These are phyloP conservation scores for Mycena albidolilacea DNA, from an alignment of 768 basidiomycete genomes.

Conservation along the genomic window DNA sequence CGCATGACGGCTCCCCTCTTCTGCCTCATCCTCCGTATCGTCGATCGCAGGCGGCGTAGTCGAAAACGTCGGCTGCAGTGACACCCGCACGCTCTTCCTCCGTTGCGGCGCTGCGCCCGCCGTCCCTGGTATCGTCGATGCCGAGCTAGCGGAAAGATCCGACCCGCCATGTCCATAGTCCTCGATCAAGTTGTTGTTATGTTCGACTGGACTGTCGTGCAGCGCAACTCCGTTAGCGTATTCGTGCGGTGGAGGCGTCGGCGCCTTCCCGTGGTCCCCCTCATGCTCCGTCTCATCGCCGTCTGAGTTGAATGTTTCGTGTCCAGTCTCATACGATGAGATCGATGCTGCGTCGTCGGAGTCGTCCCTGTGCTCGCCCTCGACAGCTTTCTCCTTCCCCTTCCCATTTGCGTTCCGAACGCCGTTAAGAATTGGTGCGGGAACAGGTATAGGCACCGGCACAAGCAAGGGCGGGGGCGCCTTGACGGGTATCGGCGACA, in stretches of 20 bases:
- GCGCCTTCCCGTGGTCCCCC: conserved; percentile 24
- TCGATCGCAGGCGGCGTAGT: conserved; percentile 72
- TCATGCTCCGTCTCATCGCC: conserved; percentile 43
- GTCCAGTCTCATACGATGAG: conserved; percentile 78
- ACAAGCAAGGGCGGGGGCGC: conserved; percentile 47
- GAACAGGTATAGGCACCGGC: conserved; percentile 33
- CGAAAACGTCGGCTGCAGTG: conserved; percentile 83
- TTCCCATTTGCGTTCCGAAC: conserved; percentile 37
- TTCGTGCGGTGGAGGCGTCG: conserved; percentile 39
- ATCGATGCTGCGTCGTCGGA: conserved; percentile 64
- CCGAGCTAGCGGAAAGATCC: conserved; percentile 36
- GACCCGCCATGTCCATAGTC: conserved; percentile 37
- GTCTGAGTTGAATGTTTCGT: conserved; percentile 64
- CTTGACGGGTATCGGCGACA: conserved; percentile 11
- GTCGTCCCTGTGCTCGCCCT: conserved; percentile 31
- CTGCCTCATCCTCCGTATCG: conserved; percentile 64
- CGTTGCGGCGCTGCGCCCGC: conserved; percentile 45
- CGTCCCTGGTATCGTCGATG: conserved; percentile 25
- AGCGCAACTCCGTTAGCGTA: conserved; percentile 29
- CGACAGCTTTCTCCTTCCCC: conserved; percentile 34
- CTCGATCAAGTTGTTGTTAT: conserved; percentile 20
- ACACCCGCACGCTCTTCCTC: conserved; percentile 85
- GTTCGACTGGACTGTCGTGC: conserved; percentile 28
- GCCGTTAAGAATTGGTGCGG: conserved; percentile 26
- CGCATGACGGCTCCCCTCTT: conserved; percentile 40